phyloP scores from a whole-genome alignment of 2,329 filamentous ascomycete species.

The Fusarium sp. region DNA sequence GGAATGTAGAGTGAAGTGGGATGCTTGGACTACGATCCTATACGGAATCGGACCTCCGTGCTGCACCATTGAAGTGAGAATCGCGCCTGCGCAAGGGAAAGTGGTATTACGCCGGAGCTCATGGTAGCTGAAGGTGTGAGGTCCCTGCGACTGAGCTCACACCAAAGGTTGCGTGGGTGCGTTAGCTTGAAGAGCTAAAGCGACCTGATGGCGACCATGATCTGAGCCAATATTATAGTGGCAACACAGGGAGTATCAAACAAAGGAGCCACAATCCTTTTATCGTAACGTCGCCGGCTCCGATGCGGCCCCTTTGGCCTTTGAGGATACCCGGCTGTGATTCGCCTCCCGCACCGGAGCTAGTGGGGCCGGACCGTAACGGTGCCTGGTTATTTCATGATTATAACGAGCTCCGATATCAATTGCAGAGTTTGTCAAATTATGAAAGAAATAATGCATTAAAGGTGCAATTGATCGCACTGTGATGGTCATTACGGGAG shows the following conservation, averaged over 20 bases:
- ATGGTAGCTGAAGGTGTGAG: slow-evolving; percentile 11
- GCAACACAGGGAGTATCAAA: slow-evolving; percentile 13
- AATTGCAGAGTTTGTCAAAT: neutral
- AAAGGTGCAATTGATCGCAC: neutral
- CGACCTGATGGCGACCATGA: slow-evolving; percentile 25
- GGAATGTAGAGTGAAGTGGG: slow-evolving; percentile 19
- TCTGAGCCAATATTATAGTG: slow-evolving; percentile 25
- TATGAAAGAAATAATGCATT: neutral
- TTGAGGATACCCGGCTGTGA: slow-evolving; percentile 1
- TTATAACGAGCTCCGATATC: slow-evolving; percentile 1
- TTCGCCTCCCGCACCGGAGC: slow-evolving; percentile 15
- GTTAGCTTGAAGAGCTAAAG: slow-evolving; percentile 31
- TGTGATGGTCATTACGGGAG: neutral
- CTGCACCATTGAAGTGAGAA: slow-evolving; percentile 12
- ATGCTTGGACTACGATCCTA: slow-evolving; percentile 10
- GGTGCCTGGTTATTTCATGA: neutral
- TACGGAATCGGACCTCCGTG: slow-evolving; percentile 1
- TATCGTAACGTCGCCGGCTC: slow-evolving; percentile 9
- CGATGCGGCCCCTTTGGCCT: slow-evolving; percentile 1
- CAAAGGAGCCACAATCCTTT: slow-evolving; percentile 22
- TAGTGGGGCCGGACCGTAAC: slow-evolving; percentile 29
- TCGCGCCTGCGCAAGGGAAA: slow-evolving; percentile 23
- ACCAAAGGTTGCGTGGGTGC: slow-evolving; percentile 16
- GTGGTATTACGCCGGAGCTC: slow-evolving; percentile 10
- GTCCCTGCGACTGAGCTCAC: neutral